These are phyloP conservation scores for Meripilus lineatus DNA, from an alignment of 1,284 basidiomycete genomes.

Conservation along the genomic window DNA sequence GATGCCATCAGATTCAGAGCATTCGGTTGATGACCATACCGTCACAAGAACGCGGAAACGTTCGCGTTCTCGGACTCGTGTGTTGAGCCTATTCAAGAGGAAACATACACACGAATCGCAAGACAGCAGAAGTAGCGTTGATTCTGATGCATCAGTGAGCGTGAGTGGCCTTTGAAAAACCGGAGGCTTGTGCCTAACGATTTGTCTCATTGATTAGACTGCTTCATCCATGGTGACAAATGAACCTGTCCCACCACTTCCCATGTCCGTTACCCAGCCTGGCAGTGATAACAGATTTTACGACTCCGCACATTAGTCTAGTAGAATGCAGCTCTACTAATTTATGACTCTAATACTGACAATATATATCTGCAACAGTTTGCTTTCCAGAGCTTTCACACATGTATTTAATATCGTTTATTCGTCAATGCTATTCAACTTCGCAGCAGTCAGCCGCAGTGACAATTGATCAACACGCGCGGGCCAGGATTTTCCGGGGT, in stretches of 20 bases:
- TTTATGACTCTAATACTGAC: too few relatives aligned
- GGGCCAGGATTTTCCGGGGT: too few relatives aligned
- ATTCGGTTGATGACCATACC: not conserved
- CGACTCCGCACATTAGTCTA: too few relatives aligned
- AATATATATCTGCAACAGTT: too few relatives aligned
- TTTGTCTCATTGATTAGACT: constrained; percentile 6
- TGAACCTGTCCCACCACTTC: not conserved
- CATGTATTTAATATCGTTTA: too few relatives aligned
- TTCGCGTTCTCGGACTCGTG: constrained; percentile 22
- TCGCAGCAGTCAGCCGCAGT: too few relatives aligned
- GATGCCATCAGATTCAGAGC: constrained; percentile 8
- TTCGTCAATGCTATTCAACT: too few relatives aligned
- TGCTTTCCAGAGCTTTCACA: too few relatives aligned
- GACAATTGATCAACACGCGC: too few relatives aligned
- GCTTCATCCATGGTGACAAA: constrained; percentile 5
- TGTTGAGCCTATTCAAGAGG: constrained; percentile 39
- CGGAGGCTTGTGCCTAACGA: not conserved
- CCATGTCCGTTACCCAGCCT: not conserved
- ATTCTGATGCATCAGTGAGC: constrained; percentile 18
- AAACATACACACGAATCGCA: constrained; percentile 15
- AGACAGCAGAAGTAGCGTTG: constrained; percentile 19
- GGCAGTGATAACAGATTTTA: too few relatives aligned
- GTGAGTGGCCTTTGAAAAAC: constrained; percentile 15
- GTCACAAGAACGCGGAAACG: constrained; percentile 9
- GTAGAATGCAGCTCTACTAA: too few relatives aligned